Evolutionary conservation across 1,284 basidiomycete genomes (phyloP), one percentile per base, ranked within the genome.

Genomic region (Cryptococcus sp.): DNA sequence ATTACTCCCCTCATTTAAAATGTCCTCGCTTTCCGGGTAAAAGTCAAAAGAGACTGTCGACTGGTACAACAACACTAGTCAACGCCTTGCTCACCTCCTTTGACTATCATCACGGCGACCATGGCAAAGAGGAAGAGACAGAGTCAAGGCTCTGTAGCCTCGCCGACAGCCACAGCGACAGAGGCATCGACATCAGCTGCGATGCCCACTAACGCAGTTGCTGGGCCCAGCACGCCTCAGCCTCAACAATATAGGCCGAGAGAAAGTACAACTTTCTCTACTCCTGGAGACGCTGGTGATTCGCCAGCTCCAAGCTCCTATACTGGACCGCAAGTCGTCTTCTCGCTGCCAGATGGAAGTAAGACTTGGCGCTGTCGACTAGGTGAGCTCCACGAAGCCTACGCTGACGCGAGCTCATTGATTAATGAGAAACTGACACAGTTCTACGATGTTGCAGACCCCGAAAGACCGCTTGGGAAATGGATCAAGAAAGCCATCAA

Each of bases 341-440:
- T 60, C 43, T 45, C 55, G 37, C 43, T 58, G 7, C 58, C 58
- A 11, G 55, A 59, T 46, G 58, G 55, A 10, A 54, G 52, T 34
- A 52, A 26, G 5, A 26, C 25, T 3, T 57, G 58, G 55, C 39
- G 50, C 11, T 40, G 47, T 16, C 41, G 40, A 1, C 39, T 63
- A 4, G 52, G 61, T 59, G 50, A 57, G 61, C 53, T 38, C 7
- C 3, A 23, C 26, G 5, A 20, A 4, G n/a, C 19, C 19, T 19
- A 5, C 29, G 22, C 50, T 41, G 5, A 10, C 8, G 29, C 29
- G 8, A 34, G 29, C 29, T 13, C n/a, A n/a, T n/a, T n/a, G n/a
- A 34, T 5, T 2, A 34, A 34, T 13, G 29, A 34, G 29, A 5
- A 4, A 34, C 29, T 34, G 13, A 34, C 29, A 17, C 41, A 41